Evolutionary conservation across 345 rosid species (phyloP).

Genomic region (Sonneratia caseolaris): DNA sequence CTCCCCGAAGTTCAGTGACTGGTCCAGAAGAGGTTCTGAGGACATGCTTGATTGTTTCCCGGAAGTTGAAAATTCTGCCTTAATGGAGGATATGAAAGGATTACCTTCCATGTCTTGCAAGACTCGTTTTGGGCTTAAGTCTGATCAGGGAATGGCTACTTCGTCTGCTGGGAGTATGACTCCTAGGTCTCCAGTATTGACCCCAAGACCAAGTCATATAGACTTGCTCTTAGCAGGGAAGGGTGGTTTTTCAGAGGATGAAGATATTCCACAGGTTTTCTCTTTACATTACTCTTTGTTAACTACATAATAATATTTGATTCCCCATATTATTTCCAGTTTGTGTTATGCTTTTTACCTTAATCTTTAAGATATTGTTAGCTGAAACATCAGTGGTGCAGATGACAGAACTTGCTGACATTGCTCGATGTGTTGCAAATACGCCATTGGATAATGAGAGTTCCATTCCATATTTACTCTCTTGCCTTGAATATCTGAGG

Average conservation of each 20-base stretch:
- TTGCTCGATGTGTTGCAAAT: slow-evolving; percentile 88
- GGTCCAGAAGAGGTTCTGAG: slow-evolving; percentile 95
- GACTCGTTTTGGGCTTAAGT: slow-evolving; percentile 93
- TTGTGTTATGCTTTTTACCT: neutral
- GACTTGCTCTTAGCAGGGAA: slow-evolving; percentile 81
- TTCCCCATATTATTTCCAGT: neutral
- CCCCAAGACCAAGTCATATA: slow-evolving; percentile 87
- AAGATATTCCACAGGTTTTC: slow-evolving; percentile 80
- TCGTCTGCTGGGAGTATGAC: slow-evolving; percentile 99
- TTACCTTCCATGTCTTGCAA: slow-evolving; percentile 87
- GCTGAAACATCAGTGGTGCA: slow-evolving; percentile 29
- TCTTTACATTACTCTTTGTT: neutral
- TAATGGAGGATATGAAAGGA: slow-evolving; percentile 89
- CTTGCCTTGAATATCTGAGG: slow-evolving; percentile 80
- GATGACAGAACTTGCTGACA: slow-evolving; percentile 97
- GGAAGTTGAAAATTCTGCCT: slow-evolving; percentile 66
- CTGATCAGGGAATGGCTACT: slow-evolving; percentile 96
- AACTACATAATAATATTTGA: neutral
- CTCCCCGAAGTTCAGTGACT: slow-evolving; percentile 95
- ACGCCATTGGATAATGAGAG: slow-evolving; percentile 70
- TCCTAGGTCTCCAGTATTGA: slow-evolving; percentile 89
- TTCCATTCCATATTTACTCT: slow-evolving; percentile 51
- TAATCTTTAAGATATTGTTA: slow-evolving; percentile 7
- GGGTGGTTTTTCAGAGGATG: slow-evolving; percentile 68
- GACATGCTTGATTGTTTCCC: slow-evolving; percentile 98